Base-by-base conservation (phyloP, 768 basidiomycete genomes). In the Tricholoma furcatifolium region DNA sequence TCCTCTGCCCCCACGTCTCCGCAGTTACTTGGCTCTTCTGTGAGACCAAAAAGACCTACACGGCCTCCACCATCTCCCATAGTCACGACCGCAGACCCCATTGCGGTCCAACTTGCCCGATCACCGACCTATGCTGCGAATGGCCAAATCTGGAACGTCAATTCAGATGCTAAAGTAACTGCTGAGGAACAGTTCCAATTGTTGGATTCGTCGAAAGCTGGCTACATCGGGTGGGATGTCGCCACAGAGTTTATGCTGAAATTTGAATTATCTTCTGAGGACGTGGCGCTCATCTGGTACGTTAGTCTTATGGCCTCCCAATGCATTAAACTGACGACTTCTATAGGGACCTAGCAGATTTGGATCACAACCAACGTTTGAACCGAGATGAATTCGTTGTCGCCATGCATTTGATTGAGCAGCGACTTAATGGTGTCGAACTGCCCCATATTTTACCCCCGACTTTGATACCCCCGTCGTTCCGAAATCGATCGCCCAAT, bases 341-440 rank as follows among this genome's bases (percentile, higher is more conserved):
- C n/a, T 40, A 2, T 44, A 74, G 72, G 72, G 64, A 68, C 24
- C 65, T 74, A 7, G 64, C 69, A 6, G 68, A 71, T 49, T 34
- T 74, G 2, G 62, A 71, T 50, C 56, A 65, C 21, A 70, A 74
- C 46, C 64, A 64, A 27, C 60, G 65, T 31, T 56, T 76, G 10
- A 70, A 69, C 15, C 56, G 60, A n/a, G 73, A 75, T 27, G 68
- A 67, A 27, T 74, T 76, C 50, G 67, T 67, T 0, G 60, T 75
- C 14, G 70, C 71, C 2, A 60, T 75, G 56, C 66, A 75, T 57
- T 60, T 75, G 21, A 64, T 71, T 18, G 65, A 69, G 38, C 64
- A 61, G 36, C 64, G 59, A 49, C 53, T 69, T 15, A 62, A 62
- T 31, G 74, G 73, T 8, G 60, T 60, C 43, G 65, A 67, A 20